Base-by-base conservation (phyloP, 768 basidiomycete species). In the Rhizopogon vesiculosus region DNA sequence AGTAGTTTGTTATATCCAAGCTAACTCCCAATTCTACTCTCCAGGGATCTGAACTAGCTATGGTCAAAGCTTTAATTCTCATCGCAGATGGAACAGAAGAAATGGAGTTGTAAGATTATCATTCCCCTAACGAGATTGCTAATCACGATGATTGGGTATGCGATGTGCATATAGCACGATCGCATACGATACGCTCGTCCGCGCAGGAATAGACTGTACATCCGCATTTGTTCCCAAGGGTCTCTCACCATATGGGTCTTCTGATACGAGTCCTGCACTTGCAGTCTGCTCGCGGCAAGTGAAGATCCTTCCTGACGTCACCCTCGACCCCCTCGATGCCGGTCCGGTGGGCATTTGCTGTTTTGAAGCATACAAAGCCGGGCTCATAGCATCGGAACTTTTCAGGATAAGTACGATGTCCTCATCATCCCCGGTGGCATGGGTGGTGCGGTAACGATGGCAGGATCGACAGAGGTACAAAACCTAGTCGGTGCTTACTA, bases 1-100 rank as follows among this genome's bases (percentile, higher is more conserved):
- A 25, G 25, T 25, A 25, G 31, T 33, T 33, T 33, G 10, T 33
- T 8, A 40, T 40, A 16, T 40, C 39, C 39, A 40, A 40, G 7
- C 39, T 5, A 40, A 7, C 39, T 15, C 39, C 5, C 39, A 40
- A 13, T 16, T 33, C 31, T 8, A 8, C 8, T 31, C 31, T 31
- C 31, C 10, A 10, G 10, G 18, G 31, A 33, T n/a, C 33, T 19
- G 12, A 54, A 52, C 22, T n/a, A 18, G 29, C n/a, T 35, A 55
- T 55, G 54, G 48, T 51, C 19, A 70, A 62, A 33, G 91, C 87
- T 6, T 73, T 91, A 19, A 77, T 93, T 45, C 74, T 93, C 22
- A 80, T 93, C 28, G 86, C 90, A 16, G 80, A 91, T 64, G 91
- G 91, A 12, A 91, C 91, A 1, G 91, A 93, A 66, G 91, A 93